Evolutionary conservation across 2,329 filamentous ascomycete genomes (phyloP), one percentile per base, ranked within the genome.

Genomic region (Cadophora malorum): DNA sequence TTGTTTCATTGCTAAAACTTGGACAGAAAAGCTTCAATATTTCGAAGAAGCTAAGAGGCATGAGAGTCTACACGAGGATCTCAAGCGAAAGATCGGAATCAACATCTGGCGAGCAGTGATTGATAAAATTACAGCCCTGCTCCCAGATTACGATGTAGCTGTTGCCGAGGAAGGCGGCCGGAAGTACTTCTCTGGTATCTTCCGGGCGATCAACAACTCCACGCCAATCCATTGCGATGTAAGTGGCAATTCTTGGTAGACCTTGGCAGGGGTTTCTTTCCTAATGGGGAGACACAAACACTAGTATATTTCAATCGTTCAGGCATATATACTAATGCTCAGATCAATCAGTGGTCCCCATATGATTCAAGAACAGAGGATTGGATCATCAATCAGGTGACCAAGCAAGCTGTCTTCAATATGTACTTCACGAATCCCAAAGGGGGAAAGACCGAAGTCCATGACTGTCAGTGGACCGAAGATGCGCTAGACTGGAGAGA

Each of bases 131-230:
- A 3, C 56, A 3, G 19, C 35, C 12, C n/a, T 59, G 31, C 56
- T 59, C 25, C 56, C 56, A 59, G 56, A 59, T 3, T 59, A 59
- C 56, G n/a, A 59, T 45, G 33, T 59, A 23, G 56, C 21, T 19
- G 56, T 59, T 21, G 56, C 56, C 8, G 56, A 59, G 21, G 56
- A 38, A 19, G 56, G 56, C 33, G 33, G 56, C 3, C 56, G 14
- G 21, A 25, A 59, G 8, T 23, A 41, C 25, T 35, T 59, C 16
- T 63, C 4, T 61, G 88, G 88, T 45, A 90, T 69, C 19, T 59
- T 58, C 14, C 35, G 16, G 78, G 72, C 21, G 78, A 69, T n/a
- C 78, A 69, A 53, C 77, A 71, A 78, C 77, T 79, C 19, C 74
- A 76, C 41, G 78, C 79, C 28, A 55, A 61, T 79, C 74, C 64